These are phyloP conservation scores for Debaryomyces sp. DNA, from an alignment of 1,139 yeast species.

Conservation along the genomic window DNA sequence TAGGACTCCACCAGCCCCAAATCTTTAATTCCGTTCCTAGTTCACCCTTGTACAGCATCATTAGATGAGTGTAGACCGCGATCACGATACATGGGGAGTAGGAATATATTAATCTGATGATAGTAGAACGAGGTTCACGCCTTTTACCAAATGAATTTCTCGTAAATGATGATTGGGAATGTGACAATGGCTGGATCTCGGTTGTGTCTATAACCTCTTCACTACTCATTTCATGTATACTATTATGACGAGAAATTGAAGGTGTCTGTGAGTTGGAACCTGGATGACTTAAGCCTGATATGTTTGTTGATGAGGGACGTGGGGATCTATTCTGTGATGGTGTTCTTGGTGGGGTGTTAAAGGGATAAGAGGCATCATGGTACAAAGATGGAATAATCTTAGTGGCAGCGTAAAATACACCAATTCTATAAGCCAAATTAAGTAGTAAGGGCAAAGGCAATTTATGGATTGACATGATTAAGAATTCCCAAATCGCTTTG, in stretches of 20 bases:
- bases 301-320: slow-evolving; percentile 19
- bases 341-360: slow-evolving; percentile 38
- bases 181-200: neutral
- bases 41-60: slow-evolving; percentile 86
- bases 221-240: neutral
- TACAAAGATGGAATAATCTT: slow-evolving; percentile 84
- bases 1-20: slow-evolving; percentile 55
- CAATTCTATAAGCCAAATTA: slow-evolving; percentile 80
- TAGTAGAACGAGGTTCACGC: slow-evolving; percentile 40
- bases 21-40: slow-evolving; percentile 59
- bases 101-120: slow-evolving; percentile 70
- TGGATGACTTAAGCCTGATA: neutral
- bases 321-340: slow-evolving; percentile 22
- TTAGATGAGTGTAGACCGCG: slow-evolving; percentile 91
- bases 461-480: slow-evolving; percentile 68
- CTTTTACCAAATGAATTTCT: neutral
- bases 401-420: slow-evolving; percentile 91
- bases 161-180: neutral
- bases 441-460: slow-evolving; percentile 83
- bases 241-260: neutral
- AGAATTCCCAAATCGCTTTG: slow-evolving; percentile 70
- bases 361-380: slow-evolving; percentile 40
- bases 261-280: slow-evolving; percentile 5
- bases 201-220: slow-evolving; percentile 1
- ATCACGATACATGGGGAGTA: slow-evolving; percentile 92